These are phyloP conservation scores for Plantago elongata DNA, from an alignment of 257 asterid species.

Conservation along the genomic window DNA sequence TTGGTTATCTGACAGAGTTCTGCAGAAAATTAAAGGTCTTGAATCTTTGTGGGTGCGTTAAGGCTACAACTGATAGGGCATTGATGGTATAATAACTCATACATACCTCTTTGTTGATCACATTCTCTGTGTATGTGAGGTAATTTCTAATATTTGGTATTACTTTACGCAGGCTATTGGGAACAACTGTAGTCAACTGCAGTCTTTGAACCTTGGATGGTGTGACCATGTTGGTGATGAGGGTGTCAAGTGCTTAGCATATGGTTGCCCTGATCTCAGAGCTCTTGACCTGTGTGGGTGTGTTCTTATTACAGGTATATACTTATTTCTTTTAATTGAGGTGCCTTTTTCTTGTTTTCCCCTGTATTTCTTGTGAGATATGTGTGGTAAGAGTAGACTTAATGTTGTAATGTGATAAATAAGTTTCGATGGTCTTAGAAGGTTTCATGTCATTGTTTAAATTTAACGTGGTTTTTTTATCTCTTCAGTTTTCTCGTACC, in stretches of 20 bases:
- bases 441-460: too few relatives aligned
- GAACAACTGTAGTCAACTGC: conserved; percentile 71
- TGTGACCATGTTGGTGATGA: conserved; percentile 81
- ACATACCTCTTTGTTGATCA: background rate
- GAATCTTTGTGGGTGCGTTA: conserved; percentile 94
- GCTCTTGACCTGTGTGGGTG: conserved; percentile 90
- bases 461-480: too few relatives aligned
- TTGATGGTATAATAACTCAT: conserved; percentile 45
- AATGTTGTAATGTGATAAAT: too few relatives aligned
- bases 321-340: background rate
- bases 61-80: conserved; percentile 82
- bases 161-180: conserved; percentile 65
- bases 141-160: background rate
- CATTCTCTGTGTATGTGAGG: background rate
- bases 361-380: background rate
- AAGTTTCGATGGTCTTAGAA: too few relatives aligned
- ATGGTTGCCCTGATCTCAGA: conserved; percentile 85
- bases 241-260: conserved; percentile 89
- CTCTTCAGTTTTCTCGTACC: too few relatives aligned
- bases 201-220: conserved; percentile 84
- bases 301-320: conserved; percentile 80
- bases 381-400: too few relatives aligned
- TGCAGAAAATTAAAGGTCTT: conserved; percentile 63
- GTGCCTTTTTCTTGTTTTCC: background rate
- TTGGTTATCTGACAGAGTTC: conserved; percentile 57